A percentile compares a stretch with the other conserved stretches of the same genome.
phyloP scores from a whole-genome alignment of 495 filamentous ascomycete genomes.

The Cetradonia linearis region DNA sequence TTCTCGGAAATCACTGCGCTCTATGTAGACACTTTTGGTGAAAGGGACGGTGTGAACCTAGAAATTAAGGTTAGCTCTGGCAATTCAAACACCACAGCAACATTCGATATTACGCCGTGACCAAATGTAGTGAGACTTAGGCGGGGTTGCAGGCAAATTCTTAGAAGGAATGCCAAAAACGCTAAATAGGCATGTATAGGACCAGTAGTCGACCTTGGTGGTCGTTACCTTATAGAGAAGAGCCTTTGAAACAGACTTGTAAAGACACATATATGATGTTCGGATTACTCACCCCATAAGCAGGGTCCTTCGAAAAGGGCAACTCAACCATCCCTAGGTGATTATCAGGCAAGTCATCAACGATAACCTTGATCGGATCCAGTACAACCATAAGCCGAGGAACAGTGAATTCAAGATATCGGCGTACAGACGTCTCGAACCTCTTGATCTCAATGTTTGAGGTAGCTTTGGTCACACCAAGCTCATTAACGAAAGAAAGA shows the following conservation, averaged over 20 bases:
- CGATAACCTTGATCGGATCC: conserved; percentile 59
- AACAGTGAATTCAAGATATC: conserved; percentile 73
- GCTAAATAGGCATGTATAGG: background rate
- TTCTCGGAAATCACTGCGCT: conserved; percentile 84
- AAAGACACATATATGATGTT: background rate
- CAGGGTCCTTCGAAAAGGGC: conserved; percentile 67
- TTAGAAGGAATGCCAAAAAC: too few relatives aligned
- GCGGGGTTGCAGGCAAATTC: too few relatives aligned
- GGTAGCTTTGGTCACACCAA: conserved; percentile 71
- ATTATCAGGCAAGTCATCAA: conserved; percentile 60
- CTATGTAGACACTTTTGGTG: conserved; percentile 83
- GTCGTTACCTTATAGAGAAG: too few relatives aligned
- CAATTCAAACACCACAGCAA: background rate
- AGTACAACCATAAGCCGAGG: conserved; percentile 75
- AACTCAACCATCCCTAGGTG: conserved; percentile 51
- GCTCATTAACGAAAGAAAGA: conserved; percentile 75
- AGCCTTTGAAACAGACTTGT: too few relatives aligned
- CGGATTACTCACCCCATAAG: conserved; percentile 37
- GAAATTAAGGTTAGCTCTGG: background rate
- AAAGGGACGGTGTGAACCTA: conserved; percentile 51
- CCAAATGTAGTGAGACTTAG: background rate
- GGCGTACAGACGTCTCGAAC: conserved; percentile 70
- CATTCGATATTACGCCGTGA: background rate
- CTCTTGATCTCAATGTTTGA: conserved; percentile 61
- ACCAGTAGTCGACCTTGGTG: too few relatives aligned